Conservation (phyloP, 2,329 filamentous ascomycete species). For the Coleophoma crateriformis region DNA sequence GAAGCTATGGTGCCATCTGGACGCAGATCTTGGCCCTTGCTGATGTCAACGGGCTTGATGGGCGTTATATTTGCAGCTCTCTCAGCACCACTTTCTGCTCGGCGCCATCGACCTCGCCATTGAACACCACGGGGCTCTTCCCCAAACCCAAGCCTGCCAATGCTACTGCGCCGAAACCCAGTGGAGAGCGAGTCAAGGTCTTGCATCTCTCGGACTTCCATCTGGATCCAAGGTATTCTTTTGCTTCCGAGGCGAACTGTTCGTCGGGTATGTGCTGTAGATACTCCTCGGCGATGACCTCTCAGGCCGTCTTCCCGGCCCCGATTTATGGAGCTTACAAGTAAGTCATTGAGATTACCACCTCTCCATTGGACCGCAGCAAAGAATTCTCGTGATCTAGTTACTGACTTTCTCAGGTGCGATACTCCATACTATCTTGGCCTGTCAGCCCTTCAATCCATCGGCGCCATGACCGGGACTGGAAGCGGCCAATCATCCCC, state of each 20-base stretch:
- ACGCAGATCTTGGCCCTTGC: constrained; percentile 49
- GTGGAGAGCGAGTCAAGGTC: constrained; percentile 48
- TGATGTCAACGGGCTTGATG: constrained; percentile 47
- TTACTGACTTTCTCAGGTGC: constrained; percentile 27
- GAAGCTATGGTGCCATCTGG: constrained; percentile 48
- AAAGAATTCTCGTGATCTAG: too few species aligned
- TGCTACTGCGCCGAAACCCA: constrained; percentile 35
- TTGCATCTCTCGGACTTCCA: constrained; percentile 51
- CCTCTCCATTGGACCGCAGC: too few species aligned
- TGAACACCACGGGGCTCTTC: constrained; percentile 40
- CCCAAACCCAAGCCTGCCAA: constrained; percentile 48
- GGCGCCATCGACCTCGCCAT: constrained; percentile 34
- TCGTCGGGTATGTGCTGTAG: constrained; percentile 45
- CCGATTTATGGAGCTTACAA: constrained; percentile 47
- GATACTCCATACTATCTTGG: constrained; percentile 54
- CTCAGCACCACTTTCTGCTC: constrained; percentile 42
- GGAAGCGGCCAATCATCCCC: constrained; percentile 34
- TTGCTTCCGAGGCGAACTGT: constrained; percentile 48
- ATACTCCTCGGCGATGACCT: constrained; percentile 29
- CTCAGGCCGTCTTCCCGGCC: constrained; percentile 37
- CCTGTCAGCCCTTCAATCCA: constrained; percentile 48
- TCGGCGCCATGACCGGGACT: constrained; percentile 50
- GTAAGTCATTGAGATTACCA: constrained; percentile 7
- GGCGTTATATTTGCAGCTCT: constrained; percentile 49
- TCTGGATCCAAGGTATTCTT: constrained; percentile 47